Evolutionary conservation across 306 rosid species (phyloP).

Genomic region (Adenanthera pavonina): DNA sequence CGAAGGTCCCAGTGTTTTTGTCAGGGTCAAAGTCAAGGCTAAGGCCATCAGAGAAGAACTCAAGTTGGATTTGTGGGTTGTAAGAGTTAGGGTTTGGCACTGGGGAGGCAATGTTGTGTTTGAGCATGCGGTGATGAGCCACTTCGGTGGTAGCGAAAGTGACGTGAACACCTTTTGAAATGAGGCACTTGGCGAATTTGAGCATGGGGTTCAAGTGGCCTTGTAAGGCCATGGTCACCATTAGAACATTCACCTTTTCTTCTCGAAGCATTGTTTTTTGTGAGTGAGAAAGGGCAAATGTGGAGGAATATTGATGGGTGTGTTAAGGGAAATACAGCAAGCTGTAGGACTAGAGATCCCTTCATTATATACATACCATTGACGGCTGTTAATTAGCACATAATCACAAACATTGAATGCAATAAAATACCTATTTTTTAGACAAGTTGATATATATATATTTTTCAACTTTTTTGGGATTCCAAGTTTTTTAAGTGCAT

Average conservation of each 20-base stretch:
- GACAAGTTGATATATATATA: background rate
- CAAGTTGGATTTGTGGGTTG: conserved; percentile 13
- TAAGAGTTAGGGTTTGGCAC: background rate
- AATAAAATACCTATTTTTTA: background rate
- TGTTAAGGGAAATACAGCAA: background rate
- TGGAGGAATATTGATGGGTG: background rate
- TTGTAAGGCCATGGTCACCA: conserved; percentile 41
- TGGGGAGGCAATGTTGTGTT: background rate
- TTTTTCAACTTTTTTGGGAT: background rate
- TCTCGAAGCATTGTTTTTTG: conserved; percentile 19
- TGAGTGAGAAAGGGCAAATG: background rate
- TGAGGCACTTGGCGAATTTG: conserved; percentile 37
- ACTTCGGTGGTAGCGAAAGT: conserved; percentile 40
- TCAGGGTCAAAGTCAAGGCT: conserved; percentile 52
- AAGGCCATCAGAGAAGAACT: conserved; percentile 63
- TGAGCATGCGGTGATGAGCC: conserved; percentile 32
- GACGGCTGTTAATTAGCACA: background rate
- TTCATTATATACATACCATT: background rate
- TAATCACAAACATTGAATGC: background rate
- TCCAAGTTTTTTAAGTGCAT: background rate
- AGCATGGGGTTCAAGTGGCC: conserved; percentile 49
- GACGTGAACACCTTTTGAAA: conserved; percentile 42
- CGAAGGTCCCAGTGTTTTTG: background rate
- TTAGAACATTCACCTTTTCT: conserved; percentile 30
- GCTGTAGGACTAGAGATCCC: background rate